These are phyloP conservation scores for Sequoia sempervirens DNA, from an alignment of 75 land plant genomes.

Conservation along the genomic window DNA sequence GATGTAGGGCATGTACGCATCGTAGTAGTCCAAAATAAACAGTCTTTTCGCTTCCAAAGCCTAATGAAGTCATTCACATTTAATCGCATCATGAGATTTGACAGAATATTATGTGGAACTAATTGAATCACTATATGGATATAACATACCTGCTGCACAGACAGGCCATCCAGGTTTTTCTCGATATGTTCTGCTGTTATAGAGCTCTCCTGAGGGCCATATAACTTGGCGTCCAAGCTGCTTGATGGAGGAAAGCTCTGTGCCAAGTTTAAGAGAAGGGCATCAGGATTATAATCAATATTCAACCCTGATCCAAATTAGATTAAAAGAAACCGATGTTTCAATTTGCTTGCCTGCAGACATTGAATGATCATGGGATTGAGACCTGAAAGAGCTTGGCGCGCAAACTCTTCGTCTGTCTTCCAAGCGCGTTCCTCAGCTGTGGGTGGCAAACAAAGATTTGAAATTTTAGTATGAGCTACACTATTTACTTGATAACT, in stretches of 20 bases:
- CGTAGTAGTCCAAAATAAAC: slow-evolving; percentile 61
- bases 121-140: not conserved
- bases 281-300: not conserved
- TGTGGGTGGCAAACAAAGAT: slow-evolving; percentile 6
- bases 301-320: not conserved
- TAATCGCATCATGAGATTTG: not conserved
- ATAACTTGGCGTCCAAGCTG: slow-evolving; percentile 53
- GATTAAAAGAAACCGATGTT: no score
- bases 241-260: slow-evolving; percentile 71
- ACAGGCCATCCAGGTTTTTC: slow-evolving; percentile 9
- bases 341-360: slow-evolving; percentile 18
- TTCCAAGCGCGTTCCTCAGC: slow-evolving; percentile 72
- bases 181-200: slow-evolving; percentile 13
- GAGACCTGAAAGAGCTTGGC: slow-evolving; percentile 64
- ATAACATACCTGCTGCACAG: slow-evolving; percentile 15
- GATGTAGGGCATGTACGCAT: slow-evolving; percentile 46
- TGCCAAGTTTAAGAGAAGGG: not conserved
- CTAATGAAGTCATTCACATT: slow-evolving; percentile 9
- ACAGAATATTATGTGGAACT: not conserved
- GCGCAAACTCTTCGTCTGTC: slow-evolving; percentile 75
- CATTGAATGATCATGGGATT: slow-evolving; percentile 67
- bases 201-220: slow-evolving; percentile 62
- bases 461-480: not conserved
- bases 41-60: slow-evolving; percentile 43
- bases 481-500: no score